Evolutionary conservation across 2,329 filamentous ascomycete species (phyloP), one percentile per base, ranked within the genome.

Genomic region (Colletotrichum noveboracense): DNA sequence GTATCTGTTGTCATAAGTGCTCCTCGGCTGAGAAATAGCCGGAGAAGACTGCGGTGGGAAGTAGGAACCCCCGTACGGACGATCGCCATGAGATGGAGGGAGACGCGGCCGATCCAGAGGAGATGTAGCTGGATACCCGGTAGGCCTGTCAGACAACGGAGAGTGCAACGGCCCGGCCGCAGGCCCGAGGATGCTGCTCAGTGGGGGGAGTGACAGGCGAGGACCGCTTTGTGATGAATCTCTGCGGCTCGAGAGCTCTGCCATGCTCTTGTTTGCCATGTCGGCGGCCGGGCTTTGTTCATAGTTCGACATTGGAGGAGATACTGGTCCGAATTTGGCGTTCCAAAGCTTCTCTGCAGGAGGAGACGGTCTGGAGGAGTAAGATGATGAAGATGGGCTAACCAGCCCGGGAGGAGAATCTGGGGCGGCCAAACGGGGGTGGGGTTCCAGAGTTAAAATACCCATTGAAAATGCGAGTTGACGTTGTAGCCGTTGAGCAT

Each of bases 231-330:
- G 75, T n/a, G 79, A 78, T 62, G 79, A 79, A 74, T 87, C 85
- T 71, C 83, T 83, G 76, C 83, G 84, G 67, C 79, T 78, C 62
- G 83, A 82, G 32, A 80, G 81, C 70, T 85, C 84, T 77, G 86
- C 85, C 68, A 81, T 78, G 66, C 81, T 83, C 79, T 85, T 86
- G 64, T 84, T 79, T 78, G 84, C 84, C 86, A 88, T 86, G 75
- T 87, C 86, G 82, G 83, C 80, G 80, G 82, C 85, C 77, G 84
- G 80, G 77, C 83, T 81, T 77, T 86, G 88, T 74, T 90, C 90
- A 91, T 91, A 89, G 83, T 86, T 88, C 81, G 89, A 89, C 90
- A 91, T 92, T 78, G 88, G 88, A 81, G 89, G 87, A 77, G 89
- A 89, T 77, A 88, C 84, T 74, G 87, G 87, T 75, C 83, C 82